A percentile compares a stretch with the other conserved stretches of the same genome.
Conservation (phyloP, 306 rosid genomes). For the Cucurbita argyrosperma region DNA sequence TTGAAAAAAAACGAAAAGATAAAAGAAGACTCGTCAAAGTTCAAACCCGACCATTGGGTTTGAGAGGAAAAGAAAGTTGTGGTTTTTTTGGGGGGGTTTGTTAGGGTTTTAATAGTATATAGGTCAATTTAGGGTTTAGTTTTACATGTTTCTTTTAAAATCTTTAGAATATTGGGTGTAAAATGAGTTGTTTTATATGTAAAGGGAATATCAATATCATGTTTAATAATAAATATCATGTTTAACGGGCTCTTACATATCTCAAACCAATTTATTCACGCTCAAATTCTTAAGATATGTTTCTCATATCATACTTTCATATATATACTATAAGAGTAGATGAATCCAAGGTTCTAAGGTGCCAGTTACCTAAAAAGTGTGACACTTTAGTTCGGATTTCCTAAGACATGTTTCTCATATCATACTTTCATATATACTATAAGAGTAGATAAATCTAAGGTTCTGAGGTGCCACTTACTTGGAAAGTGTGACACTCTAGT, state of each 20-base stretch:
- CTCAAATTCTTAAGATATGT: too few species aligned
- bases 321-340: too few species aligned
- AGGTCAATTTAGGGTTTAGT: not conserved
- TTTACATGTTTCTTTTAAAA: not conserved
- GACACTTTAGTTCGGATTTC: too few species aligned
- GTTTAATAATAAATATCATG: not conserved
- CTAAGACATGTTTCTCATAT: too few species aligned
- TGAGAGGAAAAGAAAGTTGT: not conserved
- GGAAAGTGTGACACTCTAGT: too few species aligned
- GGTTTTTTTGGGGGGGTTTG: not conserved
- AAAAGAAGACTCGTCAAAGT: not conserved
- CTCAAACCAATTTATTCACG: too few species aligned
- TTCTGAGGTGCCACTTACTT: too few species aligned
- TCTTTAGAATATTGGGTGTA: not conserved
- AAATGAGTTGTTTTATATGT: not conserved
- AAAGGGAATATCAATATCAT: not conserved
- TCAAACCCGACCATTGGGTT: not conserved
- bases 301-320: too few species aligned
- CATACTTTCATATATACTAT: too few species aligned
- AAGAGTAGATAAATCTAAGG: too few species aligned
- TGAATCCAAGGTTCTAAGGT: too few species aligned
- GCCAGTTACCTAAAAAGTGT: too few species aligned
- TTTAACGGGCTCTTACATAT: not conserved
- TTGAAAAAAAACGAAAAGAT: conserved; percentile 6
- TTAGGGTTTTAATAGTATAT: not conserved